phyloP scores from a whole-genome alignment of 2,329 filamentous ascomycete genomes.

The Apiospora pterosperma region DNA sequence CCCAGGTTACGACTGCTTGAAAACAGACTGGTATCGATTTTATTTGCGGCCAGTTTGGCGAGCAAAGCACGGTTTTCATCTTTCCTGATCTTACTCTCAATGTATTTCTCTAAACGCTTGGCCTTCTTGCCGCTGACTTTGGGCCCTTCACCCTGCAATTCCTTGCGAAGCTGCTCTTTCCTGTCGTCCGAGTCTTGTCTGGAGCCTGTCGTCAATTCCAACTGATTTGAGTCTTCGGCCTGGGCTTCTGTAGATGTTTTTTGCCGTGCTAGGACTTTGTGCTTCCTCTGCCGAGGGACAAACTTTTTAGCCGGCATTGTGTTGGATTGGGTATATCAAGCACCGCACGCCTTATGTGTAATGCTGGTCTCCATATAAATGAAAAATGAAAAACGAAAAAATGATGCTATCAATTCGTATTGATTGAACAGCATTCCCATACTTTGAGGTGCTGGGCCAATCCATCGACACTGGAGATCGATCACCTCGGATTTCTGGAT shows the following conservation, averaged over 20 bases:
- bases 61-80: constrained; percentile 86
- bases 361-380: background rate
- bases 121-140: constrained; percentile 64
- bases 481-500: constrained; percentile 5
- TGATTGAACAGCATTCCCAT: background rate
- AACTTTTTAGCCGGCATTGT: constrained; percentile 50
- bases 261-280: constrained; percentile 61
- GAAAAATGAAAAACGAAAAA: constrained; percentile 12
- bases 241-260: constrained; percentile 36
- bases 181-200: constrained; percentile 49
- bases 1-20: constrained; percentile 76
- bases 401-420: constrained; percentile 3
- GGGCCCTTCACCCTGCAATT: constrained; percentile 46
- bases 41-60: constrained; percentile 74
- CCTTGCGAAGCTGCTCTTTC: constrained; percentile 52
- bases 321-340: constrained; percentile 13
- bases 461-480: background rate
- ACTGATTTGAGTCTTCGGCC: constrained; percentile 48
- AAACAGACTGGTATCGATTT: constrained; percentile 78
- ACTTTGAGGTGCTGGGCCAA: background rate
- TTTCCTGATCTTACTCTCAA: constrained; percentile 88
- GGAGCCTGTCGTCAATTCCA: constrained; percentile 45
- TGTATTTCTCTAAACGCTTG: constrained; percentile 65
- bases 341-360: background rate
- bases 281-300: constrained; percentile 63